A percentile compares a stretch with the other conserved stretches of the same genome.
phyloP scores from a whole-genome alignment of 352 stramenopile species.

The Thraustochytrium sp. region DNA sequence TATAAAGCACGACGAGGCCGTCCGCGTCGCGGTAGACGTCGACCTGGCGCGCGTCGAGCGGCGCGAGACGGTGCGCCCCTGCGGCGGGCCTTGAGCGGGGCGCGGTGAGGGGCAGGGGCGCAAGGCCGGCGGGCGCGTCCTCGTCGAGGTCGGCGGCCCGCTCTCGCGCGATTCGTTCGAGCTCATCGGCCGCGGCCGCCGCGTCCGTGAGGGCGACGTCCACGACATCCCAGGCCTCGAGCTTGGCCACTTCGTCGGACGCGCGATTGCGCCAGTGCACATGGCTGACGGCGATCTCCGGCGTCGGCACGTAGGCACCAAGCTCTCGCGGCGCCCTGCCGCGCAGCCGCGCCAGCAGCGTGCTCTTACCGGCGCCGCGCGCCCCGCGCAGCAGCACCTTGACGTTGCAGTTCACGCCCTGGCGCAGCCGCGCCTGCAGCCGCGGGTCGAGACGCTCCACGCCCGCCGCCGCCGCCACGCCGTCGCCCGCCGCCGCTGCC shows the following conservation, averaged over 20 bases:
- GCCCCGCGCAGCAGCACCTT: slow-evolving; percentile 17
- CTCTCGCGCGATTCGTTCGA: background rate
- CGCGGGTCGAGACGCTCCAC: background rate
- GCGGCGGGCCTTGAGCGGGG: background rate
- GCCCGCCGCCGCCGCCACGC: background rate
- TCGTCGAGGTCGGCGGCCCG: background rate
- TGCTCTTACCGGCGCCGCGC: background rate
- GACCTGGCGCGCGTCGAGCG: slow-evolving; percentile 8
- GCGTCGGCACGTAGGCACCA: background rate
- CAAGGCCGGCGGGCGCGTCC: slow-evolving; percentile 18
- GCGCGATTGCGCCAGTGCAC: slow-evolving; percentile 40
- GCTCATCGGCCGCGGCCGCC: background rate
- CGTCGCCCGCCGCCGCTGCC: no score
- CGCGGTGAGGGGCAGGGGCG: background rate
- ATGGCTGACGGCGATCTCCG: slow-evolving; percentile 9
- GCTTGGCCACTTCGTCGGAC: background rate
- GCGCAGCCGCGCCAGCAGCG: slow-evolving; percentile 2
- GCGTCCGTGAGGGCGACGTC: background rate
- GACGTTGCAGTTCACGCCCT: slow-evolving; percentile 28
- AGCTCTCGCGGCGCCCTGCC: background rate
- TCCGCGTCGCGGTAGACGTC: slow-evolving; percentile 15
- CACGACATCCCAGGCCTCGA: slow-evolving; percentile 43
- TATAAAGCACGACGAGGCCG: background rate
- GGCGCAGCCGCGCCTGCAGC: slow-evolving; percentile 23
- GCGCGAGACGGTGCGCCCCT: background rate